Conservation (phyloP, 1,284 basidiomycete genomes). For the Ustilago hordei region DNA sequence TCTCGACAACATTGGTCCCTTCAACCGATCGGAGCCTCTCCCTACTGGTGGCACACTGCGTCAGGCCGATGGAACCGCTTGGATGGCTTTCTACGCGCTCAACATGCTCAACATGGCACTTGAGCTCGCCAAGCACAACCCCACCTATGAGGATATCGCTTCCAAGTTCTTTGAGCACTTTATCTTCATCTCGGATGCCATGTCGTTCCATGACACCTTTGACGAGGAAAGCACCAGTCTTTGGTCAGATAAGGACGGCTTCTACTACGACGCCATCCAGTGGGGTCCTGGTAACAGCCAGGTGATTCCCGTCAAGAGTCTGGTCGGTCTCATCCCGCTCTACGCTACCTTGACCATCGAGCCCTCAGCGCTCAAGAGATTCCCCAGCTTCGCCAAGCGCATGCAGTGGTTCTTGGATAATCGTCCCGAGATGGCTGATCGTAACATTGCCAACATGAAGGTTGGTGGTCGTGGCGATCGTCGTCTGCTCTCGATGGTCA, state of each 20-base stretch:
- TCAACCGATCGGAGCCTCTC: slow-evolving; percentile 95
- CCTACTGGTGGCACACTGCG: slow-evolving; percentile 85
- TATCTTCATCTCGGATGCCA: slow-evolving; percentile 74
- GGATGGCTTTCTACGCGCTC: slow-evolving; percentile 99
- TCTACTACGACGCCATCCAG: slow-evolving; percentile 97
- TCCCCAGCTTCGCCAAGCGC: slow-evolving; percentile 97
- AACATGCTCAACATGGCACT: slow-evolving; percentile 98
- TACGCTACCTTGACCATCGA: slow-evolving; percentile 95
- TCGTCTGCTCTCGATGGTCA: slow-evolving; percentile 86
- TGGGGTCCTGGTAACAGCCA: slow-evolving; percentile 78
- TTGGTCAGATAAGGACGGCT: slow-evolving; percentile 95
- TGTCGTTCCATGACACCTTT: slow-evolving; percentile 84
- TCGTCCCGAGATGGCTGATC: slow-evolving; percentile 82
- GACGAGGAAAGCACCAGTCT: slow-evolving; percentile 77
- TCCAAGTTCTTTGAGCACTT: slow-evolving; percentile 91
- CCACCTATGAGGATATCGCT: slow-evolving; percentile 98
- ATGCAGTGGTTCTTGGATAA: slow-evolving; percentile 99
- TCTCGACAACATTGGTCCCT: slow-evolving; percentile 95
- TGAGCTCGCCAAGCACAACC: slow-evolving; percentile 96
- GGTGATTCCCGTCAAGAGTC: slow-evolving; percentile 89
- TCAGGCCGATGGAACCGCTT: slow-evolving; percentile 96
- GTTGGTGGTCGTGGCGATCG: slow-evolving; percentile 77
- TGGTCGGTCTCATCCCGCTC: slow-evolving; percentile 94
- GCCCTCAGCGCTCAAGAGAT: slow-evolving; percentile 84
- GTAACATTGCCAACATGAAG: slow-evolving; percentile 95